Percentiles rank a stretch among this genome's conserved stretches.
phyloP scores from a whole-genome alignment of 1,284 basidiomycete species.

The Sporisorium exsertum region DNA sequence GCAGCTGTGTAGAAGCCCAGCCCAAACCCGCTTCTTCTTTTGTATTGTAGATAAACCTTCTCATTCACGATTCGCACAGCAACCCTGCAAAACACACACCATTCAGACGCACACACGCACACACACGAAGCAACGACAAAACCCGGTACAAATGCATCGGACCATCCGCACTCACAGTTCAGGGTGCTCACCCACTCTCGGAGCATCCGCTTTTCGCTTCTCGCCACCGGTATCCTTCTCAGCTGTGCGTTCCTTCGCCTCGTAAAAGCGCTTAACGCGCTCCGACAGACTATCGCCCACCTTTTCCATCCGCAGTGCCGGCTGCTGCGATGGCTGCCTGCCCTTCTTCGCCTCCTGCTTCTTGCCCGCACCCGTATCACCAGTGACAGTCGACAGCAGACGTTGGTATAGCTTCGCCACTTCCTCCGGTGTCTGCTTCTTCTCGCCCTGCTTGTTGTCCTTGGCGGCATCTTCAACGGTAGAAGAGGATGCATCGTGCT shows the following conservation, averaged over 20 bases:
- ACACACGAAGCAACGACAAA: not conserved
- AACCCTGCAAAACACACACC: not conserved
- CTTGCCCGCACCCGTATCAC: not conserved
- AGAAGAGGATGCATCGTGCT: not conserved
- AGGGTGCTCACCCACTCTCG: constrained; percentile 11
- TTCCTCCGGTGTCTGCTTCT: constrained; percentile 16
- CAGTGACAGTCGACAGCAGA: constrained; percentile 15
- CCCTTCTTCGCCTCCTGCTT: not conserved
- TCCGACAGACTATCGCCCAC: constrained; percentile 47
- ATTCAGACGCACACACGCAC: constrained; percentile 12
- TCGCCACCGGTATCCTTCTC: not conserved
- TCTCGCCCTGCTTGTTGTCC: not conserved
- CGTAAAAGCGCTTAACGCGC: constrained; percentile 50
- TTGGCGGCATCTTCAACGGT: not conserved
- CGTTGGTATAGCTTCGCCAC: constrained; percentile 19
- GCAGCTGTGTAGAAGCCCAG: not conserved
- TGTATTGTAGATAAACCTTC: constrained; percentile 18
- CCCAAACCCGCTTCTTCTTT: not conserved
- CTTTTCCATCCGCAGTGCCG: constrained; percentile 36
- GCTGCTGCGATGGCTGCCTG: constrained; percentile 1
- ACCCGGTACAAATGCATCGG: not conserved
- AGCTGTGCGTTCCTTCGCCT: constrained; percentile 19
- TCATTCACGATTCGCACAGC: not conserved
- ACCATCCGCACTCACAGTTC: constrained; percentile 19
- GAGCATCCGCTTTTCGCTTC: not conserved